A percentile compares a stretch with the other conserved stretches of the same genome.
These are phyloP conservation scores for Pseudogymnoascus sp. DNA, from an alignment of 2,329 filamentous ascomycete genomes.

Conservation along the genomic window DNA sequence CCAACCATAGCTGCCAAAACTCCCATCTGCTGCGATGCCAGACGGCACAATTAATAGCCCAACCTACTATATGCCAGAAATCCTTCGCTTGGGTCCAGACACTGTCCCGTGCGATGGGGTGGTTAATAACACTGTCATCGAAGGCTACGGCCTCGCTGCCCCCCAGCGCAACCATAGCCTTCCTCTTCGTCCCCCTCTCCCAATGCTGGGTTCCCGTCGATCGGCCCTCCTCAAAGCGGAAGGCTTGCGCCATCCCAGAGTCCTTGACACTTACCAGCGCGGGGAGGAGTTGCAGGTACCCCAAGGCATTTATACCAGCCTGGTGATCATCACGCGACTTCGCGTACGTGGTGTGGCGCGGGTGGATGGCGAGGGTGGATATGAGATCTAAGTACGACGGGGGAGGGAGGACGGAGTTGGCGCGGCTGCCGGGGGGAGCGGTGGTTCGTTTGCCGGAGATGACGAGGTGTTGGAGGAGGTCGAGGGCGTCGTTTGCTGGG, in stretches of 20 bases:
- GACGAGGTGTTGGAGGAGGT: constrained; percentile 56
- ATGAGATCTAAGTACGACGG: constrained; percentile 67
- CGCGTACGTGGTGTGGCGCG: constrained; percentile 65
- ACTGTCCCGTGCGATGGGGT: constrained; percentile 51
- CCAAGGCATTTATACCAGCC: background rate
- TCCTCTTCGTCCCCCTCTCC: constrained; percentile 22
- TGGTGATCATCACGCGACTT: constrained; percentile 40
- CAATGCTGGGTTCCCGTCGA: constrained; percentile 19
- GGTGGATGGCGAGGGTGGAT: constrained; percentile 76
- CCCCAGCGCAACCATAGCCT: constrained; percentile 28
- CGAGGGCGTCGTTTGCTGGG: constrained; percentile 48
- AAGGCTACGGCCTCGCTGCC: constrained; percentile 29
- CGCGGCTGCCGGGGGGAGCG: constrained; percentile 19
- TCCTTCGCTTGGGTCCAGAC: constrained; percentile 71
- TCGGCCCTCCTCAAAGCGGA: constrained; percentile 39
- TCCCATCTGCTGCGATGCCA: constrained; percentile 66
- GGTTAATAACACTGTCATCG: constrained; percentile 42
- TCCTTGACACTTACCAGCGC: background rate
- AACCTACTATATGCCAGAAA: constrained; percentile 83
- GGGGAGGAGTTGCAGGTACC: background rate
- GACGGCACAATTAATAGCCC: constrained; percentile 86
- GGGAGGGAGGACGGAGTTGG: constrained; percentile 42
- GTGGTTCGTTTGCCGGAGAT: constrained; percentile 35
- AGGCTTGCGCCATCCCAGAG: background rate
- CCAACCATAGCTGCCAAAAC: constrained; percentile 72